These are phyloP conservation scores for Suillus ampliporus DNA, from an alignment of 768 basidiomycete genomes.

Conservation along the genomic window DNA sequence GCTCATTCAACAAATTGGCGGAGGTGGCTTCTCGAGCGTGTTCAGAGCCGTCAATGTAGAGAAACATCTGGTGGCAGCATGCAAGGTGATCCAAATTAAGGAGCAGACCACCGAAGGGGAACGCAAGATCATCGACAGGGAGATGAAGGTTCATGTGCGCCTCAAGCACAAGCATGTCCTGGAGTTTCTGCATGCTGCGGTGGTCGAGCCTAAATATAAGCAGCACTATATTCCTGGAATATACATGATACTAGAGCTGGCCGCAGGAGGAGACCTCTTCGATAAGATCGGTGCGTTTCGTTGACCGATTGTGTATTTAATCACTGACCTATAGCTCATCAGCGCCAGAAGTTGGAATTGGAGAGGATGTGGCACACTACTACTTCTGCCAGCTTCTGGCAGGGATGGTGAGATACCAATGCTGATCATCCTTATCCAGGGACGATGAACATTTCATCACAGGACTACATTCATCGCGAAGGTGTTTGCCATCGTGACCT, in stretches of 20 bases:
- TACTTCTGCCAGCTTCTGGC: slow-evolving; percentile 88
- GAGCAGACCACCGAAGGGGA: slow-evolving; percentile 66
- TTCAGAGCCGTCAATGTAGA: slow-evolving; percentile 79
- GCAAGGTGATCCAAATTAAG: slow-evolving; percentile 79
- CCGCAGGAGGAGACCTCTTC: slow-evolving; percentile 93
- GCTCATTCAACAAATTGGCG: slow-evolving; percentile 78
- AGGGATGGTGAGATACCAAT: slow-evolving; percentile 68
- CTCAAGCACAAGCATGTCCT: slow-evolving; percentile 83
- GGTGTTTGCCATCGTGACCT: slow-evolving; percentile 97
- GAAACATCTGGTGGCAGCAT: slow-evolving; percentile 77
- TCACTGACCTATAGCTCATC: slow-evolving; percentile 5
- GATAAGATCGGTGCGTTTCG: slow-evolving; percentile 90
- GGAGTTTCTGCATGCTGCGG: slow-evolving; percentile 78
- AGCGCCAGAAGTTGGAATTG: slow-evolving; percentile 92
- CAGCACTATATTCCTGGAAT: slow-evolving; percentile 74
- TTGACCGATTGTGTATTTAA: not conserved
- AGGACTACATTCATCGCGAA: slow-evolving; percentile 86
- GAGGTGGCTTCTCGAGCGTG: slow-evolving; percentile 90
- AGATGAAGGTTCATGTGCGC: slow-evolving; percentile 86
- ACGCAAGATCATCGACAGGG: slow-evolving; percentile 86
- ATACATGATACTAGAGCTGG: slow-evolving; percentile 93
- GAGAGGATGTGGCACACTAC: slow-evolving; percentile 85
- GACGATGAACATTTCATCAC: not conserved
- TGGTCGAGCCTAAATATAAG: slow-evolving; percentile 69
- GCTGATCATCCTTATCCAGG: slow-evolving; percentile 2